phyloP scores from a whole-genome alignment of 768 basidiomycete species.

The Thelephora aurantiotincta region DNA sequence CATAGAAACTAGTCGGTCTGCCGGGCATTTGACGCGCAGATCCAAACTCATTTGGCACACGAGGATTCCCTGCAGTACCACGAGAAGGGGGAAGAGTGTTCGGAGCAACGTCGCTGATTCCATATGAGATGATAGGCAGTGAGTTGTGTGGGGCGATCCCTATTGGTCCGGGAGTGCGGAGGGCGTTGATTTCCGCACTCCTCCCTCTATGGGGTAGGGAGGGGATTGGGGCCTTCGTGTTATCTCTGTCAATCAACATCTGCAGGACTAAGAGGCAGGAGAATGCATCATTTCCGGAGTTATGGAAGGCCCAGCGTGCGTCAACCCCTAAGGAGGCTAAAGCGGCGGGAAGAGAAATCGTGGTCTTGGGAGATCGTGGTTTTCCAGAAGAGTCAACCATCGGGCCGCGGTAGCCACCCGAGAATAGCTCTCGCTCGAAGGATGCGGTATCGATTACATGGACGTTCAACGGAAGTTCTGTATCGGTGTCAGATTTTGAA shows the following conservation, averaged over 20 bases:
- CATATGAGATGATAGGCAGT: too few relatives aligned
- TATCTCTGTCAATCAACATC: slow-evolving; percentile 44
- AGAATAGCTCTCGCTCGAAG: slow-evolving; percentile 51
- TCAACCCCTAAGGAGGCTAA: slow-evolving; percentile 42
- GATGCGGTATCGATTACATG: slow-evolving; percentile 50
- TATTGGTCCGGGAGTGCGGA: neutral
- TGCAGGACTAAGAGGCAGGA: slow-evolving; percentile 57
- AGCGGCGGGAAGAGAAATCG: slow-evolving; percentile 48
- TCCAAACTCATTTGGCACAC: too few relatives aligned
- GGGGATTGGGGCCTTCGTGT: slow-evolving; percentile 17
- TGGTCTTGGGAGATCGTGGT: slow-evolving; percentile 33
- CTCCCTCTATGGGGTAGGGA: slow-evolving; percentile 3
- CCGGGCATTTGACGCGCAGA: too few relatives aligned
- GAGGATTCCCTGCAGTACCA: too few relatives aligned
- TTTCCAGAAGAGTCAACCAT: slow-evolving; percentile 51
- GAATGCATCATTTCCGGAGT: slow-evolving; percentile 74
- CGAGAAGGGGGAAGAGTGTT: too few relatives aligned
- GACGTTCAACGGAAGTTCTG: slow-evolving; percentile 65
- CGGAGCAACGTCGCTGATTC: too few relatives aligned
- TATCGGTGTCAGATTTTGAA: slow-evolving; percentile 1
- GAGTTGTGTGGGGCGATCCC: neutral
- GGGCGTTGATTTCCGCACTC: neutral
- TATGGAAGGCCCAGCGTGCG: slow-evolving; percentile 36
- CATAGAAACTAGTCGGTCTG: too few relatives aligned
- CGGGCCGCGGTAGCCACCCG: slow-evolving; percentile 35